phyloP scores from a whole-genome alignment of 2,329 filamentous ascomycete genomes.

The Colletotrichum agaves region DNA sequence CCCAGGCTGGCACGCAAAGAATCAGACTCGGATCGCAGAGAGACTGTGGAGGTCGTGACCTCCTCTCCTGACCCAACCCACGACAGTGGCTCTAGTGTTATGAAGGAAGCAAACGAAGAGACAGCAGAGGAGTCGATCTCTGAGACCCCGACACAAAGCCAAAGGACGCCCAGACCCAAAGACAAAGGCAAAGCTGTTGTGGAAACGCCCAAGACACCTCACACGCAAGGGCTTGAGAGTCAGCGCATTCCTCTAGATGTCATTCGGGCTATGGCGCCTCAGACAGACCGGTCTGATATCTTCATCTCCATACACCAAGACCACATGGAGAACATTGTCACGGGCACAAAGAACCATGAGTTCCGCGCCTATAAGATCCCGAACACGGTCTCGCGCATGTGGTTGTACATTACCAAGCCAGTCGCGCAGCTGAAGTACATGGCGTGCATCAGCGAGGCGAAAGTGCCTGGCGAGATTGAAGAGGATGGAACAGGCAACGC shows the following conservation, averaged over 20 bases:
- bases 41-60: conserved; percentile 33
- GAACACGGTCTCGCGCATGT: conserved; percentile 66
- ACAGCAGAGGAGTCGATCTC: conserved; percentile 21
- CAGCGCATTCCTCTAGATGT: conserved; percentile 63
- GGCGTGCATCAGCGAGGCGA: conserved; percentile 62
- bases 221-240: conserved; percentile 53
- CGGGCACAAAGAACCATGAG: conserved; percentile 64
- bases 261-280: conserved; percentile 59
- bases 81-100: conserved; percentile 11
- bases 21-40: conserved; percentile 13
- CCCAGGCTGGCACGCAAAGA: conserved; percentile 2
- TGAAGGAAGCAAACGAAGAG: background rate
- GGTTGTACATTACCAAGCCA: conserved; percentile 66
- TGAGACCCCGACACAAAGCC: conserved; percentile 27
- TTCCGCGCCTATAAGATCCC: conserved; percentile 67
- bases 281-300: conserved; percentile 63
- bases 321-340: conserved; percentile 59
- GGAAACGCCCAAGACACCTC: conserved; percentile 43
- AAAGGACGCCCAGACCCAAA: conserved; percentile 8
- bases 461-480: conserved; percentile 60
- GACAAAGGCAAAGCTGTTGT: background rate
- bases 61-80: conserved; percentile 27
- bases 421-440: conserved; percentile 66
- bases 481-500: conserved; percentile 60
- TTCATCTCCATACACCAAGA: conserved; percentile 61